Conservation (phyloP, 2,329 filamentous ascomycete species). For the Fusarium subglutinans region DNA sequence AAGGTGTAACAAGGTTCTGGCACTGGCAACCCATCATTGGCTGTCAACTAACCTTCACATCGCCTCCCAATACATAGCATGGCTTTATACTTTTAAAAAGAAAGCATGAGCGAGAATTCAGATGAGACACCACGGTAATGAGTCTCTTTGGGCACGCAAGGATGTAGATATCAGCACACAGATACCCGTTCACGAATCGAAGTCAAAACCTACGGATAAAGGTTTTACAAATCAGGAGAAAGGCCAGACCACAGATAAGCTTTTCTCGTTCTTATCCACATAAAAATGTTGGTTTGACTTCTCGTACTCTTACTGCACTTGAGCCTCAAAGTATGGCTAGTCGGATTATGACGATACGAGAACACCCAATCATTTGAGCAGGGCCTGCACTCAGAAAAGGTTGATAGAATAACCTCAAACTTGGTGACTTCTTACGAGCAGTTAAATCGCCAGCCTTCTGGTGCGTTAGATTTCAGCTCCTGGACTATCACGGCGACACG, state of each 20-base stretch:
- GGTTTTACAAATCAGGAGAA: rapidly evolving
- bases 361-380: background rate
- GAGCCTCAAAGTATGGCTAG: background rate
- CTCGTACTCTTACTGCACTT: background rate
- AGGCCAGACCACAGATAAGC: background rate
- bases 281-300: background rate
- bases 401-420: background rate
- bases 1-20: background rate
- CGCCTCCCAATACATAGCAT: too few species aligned
- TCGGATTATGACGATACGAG: background rate
- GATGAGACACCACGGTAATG: too few species aligned
- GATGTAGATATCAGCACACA: background rate
- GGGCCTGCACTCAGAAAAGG: rapidly evolving
- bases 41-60: background rate
- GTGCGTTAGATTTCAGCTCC: rapidly evolving
- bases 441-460: rapidly evolving
- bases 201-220: background rate
- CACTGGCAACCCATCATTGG: background rate
- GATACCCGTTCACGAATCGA: background rate
- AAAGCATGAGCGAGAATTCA: background rate
- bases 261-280: too few species aligned
- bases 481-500: background rate
- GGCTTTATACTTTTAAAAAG: background rate
- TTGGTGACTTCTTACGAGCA: background rate
- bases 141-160: background rate